Conservation (phyloP, 1,284 basidiomycete genomes). For the Rhodotorula sp. region DNA sequence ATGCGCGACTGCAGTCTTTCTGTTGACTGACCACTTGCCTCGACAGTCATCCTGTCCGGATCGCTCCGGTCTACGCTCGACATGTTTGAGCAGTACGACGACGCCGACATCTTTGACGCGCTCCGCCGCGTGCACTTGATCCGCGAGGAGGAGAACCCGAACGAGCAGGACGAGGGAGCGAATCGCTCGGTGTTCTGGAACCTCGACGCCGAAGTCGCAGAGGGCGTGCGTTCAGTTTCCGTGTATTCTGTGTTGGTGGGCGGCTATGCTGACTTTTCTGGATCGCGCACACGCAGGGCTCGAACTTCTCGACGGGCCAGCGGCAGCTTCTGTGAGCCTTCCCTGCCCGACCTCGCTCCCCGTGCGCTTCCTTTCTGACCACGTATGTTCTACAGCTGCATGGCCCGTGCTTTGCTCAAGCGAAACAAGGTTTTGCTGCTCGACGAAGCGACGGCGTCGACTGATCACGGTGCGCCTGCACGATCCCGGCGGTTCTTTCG, state of each 20-base stretch:
- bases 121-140: conserved; percentile 84
- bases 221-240: conserved; percentile 56
- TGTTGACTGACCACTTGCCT: neutral
- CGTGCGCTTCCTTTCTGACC: neutral
- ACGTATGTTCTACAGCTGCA: neutral
- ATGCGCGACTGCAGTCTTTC: neutral
- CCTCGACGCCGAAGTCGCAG: conserved; percentile 77
- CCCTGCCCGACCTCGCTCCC: neutral
- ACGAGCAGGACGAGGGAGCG: conserved; percentile 57
- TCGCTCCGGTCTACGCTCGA: conserved; percentile 84
- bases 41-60: conserved; percentile 67
- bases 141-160: conserved; percentile 52
- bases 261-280: neutral
- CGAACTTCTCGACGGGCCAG: conserved; percentile 88
- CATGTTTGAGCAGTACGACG: conserved; percentile 83
- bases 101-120: conserved; percentile 80
- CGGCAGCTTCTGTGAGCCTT: conserved; percentile 65
- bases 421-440: conserved; percentile 61
- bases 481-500: conserved; percentile 8
- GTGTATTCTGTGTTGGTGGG: no score
- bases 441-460: conserved; percentile 58
- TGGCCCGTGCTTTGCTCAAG: conserved; percentile 48
- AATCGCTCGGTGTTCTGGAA: conserved; percentile 84
- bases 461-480: conserved; percentile 17
- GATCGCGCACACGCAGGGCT: conserved; percentile 3